These are phyloP conservation scores for Euptelea pleiosperma DNA, from an alignment of 164 flowering plant genomes.

Conservation along the genomic window DNA sequence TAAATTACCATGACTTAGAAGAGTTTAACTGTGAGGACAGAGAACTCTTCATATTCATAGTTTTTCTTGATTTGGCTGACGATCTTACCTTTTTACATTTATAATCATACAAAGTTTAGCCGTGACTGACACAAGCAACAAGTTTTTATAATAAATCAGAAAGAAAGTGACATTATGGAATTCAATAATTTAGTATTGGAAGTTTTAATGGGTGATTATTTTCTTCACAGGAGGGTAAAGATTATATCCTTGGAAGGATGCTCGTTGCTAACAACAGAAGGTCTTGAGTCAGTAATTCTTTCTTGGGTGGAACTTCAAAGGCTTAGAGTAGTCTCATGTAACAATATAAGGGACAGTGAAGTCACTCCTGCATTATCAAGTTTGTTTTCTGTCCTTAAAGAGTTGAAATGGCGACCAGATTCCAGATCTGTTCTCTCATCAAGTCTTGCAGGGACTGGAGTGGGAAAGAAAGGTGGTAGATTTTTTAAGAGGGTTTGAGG, in stretches of 20 bases:
- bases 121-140: background rate
- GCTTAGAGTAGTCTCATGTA: conserved; percentile 81
- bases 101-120: background rate
- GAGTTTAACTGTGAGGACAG: background rate
- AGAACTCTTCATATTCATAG: background rate
- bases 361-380: conserved; percentile 63
- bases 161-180: background rate
- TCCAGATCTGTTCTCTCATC: conserved; percentile 64
- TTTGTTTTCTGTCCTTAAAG: conserved; percentile 68
- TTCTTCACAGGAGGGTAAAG: conserved; percentile 66
- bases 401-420: conserved; percentile 87
- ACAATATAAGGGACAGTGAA: conserved; percentile 69
- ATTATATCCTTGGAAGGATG: conserved; percentile 78
- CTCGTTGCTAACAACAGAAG: conserved; percentile 68
- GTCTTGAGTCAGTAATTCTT: conserved; percentile 70
- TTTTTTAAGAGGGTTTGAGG: conserved; percentile 58
- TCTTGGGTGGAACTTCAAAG: conserved; percentile 77
- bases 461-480: conserved; percentile 65
- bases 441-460: conserved; percentile 54
- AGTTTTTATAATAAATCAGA: background rate
- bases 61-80: background rate
- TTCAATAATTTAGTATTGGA: background rate
- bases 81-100: background rate
- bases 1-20: too few relatives aligned
- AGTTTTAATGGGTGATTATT: conserved; percentile 9